These are phyloP conservation scores for Yamadazyma insecticola DNA, from an alignment of 805 yeast species.

Conservation along the genomic window DNA sequence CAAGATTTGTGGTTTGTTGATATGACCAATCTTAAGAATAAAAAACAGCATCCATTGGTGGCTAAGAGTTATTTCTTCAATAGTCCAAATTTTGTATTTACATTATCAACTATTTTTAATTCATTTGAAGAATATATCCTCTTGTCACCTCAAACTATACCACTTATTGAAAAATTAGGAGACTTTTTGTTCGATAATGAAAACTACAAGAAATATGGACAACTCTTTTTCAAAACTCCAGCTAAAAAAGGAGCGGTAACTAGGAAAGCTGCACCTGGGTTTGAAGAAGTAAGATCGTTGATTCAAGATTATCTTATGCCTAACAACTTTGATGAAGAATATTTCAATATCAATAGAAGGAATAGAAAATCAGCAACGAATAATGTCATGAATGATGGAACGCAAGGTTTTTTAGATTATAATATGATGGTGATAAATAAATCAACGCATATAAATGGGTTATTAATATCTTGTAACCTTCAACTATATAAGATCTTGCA, in stretches of 20 bases:
- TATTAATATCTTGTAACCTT: slow-evolving; percentile 21
- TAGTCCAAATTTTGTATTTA: slow-evolving; percentile 13
- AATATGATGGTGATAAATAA: slow-evolving; percentile 25
- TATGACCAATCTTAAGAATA: slow-evolving; percentile 13
- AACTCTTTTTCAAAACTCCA: slow-evolving; percentile 25
- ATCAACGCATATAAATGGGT: slow-evolving; percentile 20
- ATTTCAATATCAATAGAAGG: slow-evolving; percentile 15
- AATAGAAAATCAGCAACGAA: slow-evolving; percentile 7
- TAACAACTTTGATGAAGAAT: slow-evolving; percentile 12
- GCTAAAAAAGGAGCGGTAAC: slow-evolving; percentile 15
- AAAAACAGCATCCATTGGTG: slow-evolving; percentile 12
- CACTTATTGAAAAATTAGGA: slow-evolving; percentile 16
- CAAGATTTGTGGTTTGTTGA: slow-evolving; percentile 27
- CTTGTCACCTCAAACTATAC: slow-evolving; percentile 23
- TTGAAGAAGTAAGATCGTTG: slow-evolving; percentile 22
- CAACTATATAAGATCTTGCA: slow-evolving; percentile 18
- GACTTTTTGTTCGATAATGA: slow-evolving; percentile 14
- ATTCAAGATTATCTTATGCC: slow-evolving; percentile 19
- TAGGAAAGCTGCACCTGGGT: slow-evolving; percentile 21
- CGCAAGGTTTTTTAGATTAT: slow-evolving; percentile 23
- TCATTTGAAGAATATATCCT: slow-evolving; percentile 28
- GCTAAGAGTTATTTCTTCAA: slow-evolving; percentile 6
- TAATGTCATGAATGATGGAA: slow-evolving; percentile 18
- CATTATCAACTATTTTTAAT: slow-evolving; percentile 25
- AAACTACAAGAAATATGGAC: slow-evolving; percentile 18